Evolutionary conservation across 495 filamentous ascomycete genomes (phyloP).

Genomic region (Venustampulla echinocandica): DNA sequence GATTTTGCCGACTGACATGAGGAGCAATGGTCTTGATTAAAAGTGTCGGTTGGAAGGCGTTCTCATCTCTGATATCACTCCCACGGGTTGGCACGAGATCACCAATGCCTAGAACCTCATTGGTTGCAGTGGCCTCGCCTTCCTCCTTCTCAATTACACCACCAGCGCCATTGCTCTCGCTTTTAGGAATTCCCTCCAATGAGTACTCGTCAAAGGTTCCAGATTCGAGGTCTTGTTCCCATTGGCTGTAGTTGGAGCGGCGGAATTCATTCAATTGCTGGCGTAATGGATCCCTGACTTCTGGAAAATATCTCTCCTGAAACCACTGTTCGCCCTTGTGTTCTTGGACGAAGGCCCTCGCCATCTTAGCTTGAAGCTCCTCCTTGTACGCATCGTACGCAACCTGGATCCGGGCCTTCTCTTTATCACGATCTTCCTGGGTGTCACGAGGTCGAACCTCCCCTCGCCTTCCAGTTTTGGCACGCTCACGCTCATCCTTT

Average conservation of each 20-base stretch:
- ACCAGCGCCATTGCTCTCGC: conserved; percentile 78
- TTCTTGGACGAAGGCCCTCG: conserved; percentile 73
- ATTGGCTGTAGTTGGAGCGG: conserved; percentile 64
- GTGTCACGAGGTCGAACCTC: conserved; percentile 65
- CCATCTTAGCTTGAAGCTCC: conserved; percentile 86
- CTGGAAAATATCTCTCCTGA: conserved; percentile 84
- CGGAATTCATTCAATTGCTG: conserved; percentile 66
- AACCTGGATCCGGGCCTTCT: conserved; percentile 80
- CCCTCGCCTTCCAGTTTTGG: conserved; percentile 62
- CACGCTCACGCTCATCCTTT: conserved; percentile 78
- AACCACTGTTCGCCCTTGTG: conserved; percentile 98
- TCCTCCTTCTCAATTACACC: conserved; percentile 90
- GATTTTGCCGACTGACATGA: conserved; percentile 86
- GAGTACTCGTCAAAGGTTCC: conserved; percentile 91
- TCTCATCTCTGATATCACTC: conserved; percentile 76
- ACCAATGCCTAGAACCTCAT: conserved; percentile 85
- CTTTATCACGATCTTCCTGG: conserved; percentile 78
- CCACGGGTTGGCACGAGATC: conserved; percentile 75
- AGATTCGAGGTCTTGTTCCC: conserved; percentile 71
- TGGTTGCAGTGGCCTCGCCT: conserved; percentile 79
- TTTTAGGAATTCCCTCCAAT: conserved; percentile 90
- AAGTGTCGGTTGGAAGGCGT: conserved; percentile 74
- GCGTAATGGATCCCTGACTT: conserved; percentile 62
- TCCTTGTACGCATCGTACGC: conserved; percentile 94
- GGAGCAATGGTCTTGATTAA: conserved; percentile 98